Conservation (phyloP, 805 yeast species). For the Kodamaea sagamina region DNA sequence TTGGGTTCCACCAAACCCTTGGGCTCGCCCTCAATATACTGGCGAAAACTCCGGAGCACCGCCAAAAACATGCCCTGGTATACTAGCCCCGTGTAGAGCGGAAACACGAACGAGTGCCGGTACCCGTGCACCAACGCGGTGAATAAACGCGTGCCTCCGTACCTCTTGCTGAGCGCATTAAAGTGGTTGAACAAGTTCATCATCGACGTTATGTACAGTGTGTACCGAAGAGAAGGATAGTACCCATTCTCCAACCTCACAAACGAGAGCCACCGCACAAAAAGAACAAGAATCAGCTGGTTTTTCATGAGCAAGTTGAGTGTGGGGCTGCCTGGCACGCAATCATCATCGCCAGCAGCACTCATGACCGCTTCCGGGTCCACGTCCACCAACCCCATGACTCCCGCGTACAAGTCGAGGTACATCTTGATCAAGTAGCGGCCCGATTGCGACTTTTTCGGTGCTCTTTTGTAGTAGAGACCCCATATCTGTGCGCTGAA, state of each 20-base stretch:
- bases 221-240: constrained; percentile 31
- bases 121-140: constrained; percentile 3
- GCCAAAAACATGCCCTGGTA: constrained; percentile 24
- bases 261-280: constrained; percentile 30
- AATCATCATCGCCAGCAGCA: constrained; percentile 1
- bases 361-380: constrained; percentile 2
- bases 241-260: constrained; percentile 28
- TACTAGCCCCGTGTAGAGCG: constrained; percentile 21
- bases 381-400: constrained; percentile 11
- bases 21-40: too few relatives aligned
- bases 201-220: constrained; percentile 30
- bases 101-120: constrained; percentile 15
- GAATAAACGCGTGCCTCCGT: not conserved
- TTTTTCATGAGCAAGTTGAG: constrained; percentile 15
- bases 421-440: constrained; percentile 20
- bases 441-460: constrained; percentile 10
- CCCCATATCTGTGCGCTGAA: constrained; percentile 20
- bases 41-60: constrained; percentile 18
- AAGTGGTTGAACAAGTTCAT: constrained; percentile 28
- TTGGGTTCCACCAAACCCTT: too few relatives aligned
- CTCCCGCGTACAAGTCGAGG: constrained; percentile 20
- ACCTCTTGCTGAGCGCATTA: constrained; percentile 15
- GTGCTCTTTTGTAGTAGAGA: constrained; percentile 24
- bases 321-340: constrained; percentile 6
- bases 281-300: constrained; percentile 19